A percentile compares a stretch with the other conserved stretches of the same genome.
phyloP scores from a whole-genome alignment of 2,329 filamentous ascomycete genomes.

The Fusarium sp. region DNA sequence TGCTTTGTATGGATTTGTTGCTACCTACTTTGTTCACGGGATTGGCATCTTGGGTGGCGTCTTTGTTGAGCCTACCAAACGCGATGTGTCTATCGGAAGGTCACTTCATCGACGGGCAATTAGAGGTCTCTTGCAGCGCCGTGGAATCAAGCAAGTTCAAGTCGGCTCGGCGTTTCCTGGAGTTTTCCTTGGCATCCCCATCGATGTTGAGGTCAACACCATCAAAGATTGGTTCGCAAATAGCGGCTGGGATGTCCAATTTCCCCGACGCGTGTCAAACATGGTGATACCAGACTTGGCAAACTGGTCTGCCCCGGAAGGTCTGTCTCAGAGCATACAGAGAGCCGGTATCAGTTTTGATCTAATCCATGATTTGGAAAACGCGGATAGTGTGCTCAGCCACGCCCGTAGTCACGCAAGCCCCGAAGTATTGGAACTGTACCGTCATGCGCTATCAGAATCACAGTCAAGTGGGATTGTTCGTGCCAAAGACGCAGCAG shows the following conservation, averaged over 20 bases:
- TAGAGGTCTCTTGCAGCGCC: constrained; percentile 76
- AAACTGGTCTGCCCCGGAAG: constrained; percentile 81
- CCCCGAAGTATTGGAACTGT: constrained; percentile 84
- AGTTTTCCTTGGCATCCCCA: constrained; percentile 87
- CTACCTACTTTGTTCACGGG: constrained; percentile 81
- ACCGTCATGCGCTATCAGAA: constrained; percentile 79
- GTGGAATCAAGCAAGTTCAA: constrained; percentile 82
- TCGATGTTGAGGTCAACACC: constrained; percentile 60
- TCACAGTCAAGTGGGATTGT: constrained; percentile 83
- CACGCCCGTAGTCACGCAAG: constrained; percentile 80
- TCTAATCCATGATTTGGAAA: constrained; percentile 83
- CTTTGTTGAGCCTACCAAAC: constrained; percentile 88
- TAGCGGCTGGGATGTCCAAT: constrained; percentile 84
- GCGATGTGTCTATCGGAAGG: constrained; percentile 90
- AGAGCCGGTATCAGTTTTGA: constrained; percentile 83
- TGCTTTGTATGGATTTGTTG: constrained; percentile 90
- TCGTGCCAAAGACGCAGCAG: constrained; percentile 77
- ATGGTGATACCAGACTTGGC: constrained; percentile 80
- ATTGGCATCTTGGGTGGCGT: constrained; percentile 85
- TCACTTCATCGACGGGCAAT: constrained; percentile 90
- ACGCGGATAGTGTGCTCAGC: constrained; percentile 77
- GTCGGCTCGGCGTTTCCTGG: constrained; percentile 84
- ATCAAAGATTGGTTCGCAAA: constrained; percentile 86
- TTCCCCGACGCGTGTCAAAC: constrained; percentile 69
- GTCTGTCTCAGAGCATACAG: constrained; percentile 79